phyloP scores from a whole-genome alignment of 108 stramenopile genomes.

The Conticribra guillardii region DNA sequence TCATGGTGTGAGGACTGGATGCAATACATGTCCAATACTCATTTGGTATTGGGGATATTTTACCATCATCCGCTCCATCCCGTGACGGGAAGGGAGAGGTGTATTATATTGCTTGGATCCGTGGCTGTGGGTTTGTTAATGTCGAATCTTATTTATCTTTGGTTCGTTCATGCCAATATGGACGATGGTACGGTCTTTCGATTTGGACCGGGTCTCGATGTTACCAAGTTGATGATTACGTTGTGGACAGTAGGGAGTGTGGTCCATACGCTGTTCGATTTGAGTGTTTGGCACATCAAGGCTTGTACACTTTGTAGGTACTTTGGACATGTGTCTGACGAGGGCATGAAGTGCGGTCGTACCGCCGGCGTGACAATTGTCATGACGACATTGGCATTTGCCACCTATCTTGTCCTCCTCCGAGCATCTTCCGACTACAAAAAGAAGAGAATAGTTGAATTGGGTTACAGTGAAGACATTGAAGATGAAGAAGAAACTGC shows the following conservation, averaged over 20 bases:
- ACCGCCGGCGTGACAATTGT: constrained; percentile 48
- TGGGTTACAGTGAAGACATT: not conserved
- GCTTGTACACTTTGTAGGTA: constrained; percentile 74
- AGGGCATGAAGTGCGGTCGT: constrained; percentile 25
- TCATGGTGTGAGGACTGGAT: constrained; percentile 71
- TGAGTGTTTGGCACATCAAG: constrained; percentile 75
- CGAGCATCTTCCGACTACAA: constrained; percentile 37
- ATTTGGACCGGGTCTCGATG: constrained; percentile 23
- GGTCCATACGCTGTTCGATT: constrained; percentile 68
- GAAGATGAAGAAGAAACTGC: constrained; percentile 8
- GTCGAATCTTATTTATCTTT: constrained; percentile 74
- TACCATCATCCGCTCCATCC: constrained; percentile 75
- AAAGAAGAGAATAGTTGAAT: constrained; percentile 8
- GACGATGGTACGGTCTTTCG: constrained; percentile 30
- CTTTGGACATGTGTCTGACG: constrained; percentile 38
- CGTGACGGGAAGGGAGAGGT: constrained; percentile 56
- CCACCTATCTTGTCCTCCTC: constrained; percentile 57
- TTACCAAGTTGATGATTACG: constrained; percentile 64
- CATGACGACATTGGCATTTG: constrained; percentile 44
- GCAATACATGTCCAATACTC: constrained; percentile 75
- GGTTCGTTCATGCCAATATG: constrained; percentile 45
- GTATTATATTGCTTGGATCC: constrained; percentile 62
- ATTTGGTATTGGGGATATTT: constrained; percentile 80
- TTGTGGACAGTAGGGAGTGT: constrained; percentile 83
- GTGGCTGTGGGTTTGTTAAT: constrained; percentile 72